Evolutionary conservation across 768 basidiomycete genomes (phyloP).

Genomic region (Suillus discolor): DNA sequence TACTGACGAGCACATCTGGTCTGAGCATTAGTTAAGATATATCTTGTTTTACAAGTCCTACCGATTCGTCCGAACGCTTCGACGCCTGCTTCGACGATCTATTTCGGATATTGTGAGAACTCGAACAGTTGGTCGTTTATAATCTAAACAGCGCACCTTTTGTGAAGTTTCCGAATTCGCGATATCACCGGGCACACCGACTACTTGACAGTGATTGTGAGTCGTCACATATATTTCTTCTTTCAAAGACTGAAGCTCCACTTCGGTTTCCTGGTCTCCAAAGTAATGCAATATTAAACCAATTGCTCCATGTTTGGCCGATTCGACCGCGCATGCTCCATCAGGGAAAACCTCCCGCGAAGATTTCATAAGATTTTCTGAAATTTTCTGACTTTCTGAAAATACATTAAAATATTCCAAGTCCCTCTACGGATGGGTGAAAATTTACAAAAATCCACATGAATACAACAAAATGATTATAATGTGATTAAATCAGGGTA

Average conservation of each 20-base stretch:
- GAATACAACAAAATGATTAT: not conserved
- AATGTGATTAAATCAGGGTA: not conserved
- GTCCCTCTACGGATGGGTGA: not conserved
- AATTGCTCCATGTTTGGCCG: constrained; percentile 63
- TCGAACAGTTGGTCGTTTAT: not conserved
- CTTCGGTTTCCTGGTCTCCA: constrained; percentile 56
- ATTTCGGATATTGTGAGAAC: not conserved
- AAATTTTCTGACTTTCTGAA: no score
- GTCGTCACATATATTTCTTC: constrained; percentile 42
- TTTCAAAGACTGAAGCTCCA: constrained; percentile 49
- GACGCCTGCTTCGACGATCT: constrained; percentile 67
- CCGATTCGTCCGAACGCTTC: constrained; percentile 66
- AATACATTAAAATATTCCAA: no score
- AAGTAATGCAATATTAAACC: constrained; percentile 70
- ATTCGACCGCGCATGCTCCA: constrained; percentile 63
- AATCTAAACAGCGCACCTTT: constrained; percentile 40
- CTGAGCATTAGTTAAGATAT: not conserved
- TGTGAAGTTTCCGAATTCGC: constrained; percentile 54
- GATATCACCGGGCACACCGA: constrained; percentile 67
- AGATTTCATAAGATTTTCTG: no score
- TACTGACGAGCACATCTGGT: constrained; percentile 53
- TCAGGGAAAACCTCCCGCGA: no score
- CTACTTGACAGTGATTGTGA: constrained; percentile 38
- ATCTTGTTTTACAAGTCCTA: constrained; percentile 29
- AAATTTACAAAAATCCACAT: not conserved